A percentile compares a stretch with the other conserved stretches of the same genome.
Conservation (phyloP, 1,284 basidiomycete species). For the Ustilago crameri region DNA sequence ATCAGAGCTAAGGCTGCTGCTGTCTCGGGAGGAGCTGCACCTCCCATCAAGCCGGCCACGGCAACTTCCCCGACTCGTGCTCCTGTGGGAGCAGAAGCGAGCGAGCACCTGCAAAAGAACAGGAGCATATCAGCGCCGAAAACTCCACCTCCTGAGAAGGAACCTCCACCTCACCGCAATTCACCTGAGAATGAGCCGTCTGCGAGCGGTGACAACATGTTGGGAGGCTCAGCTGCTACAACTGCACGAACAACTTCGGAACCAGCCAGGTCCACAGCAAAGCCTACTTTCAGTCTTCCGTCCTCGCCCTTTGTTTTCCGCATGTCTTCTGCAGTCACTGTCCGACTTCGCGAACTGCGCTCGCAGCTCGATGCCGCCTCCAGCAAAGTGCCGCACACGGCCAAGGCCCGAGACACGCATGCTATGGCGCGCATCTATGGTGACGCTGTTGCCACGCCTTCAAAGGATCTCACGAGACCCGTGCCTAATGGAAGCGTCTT, state of each 20-base stretch:
- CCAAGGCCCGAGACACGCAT: neutral
- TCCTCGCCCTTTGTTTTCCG: slow-evolving; percentile 24
- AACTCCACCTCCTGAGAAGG: neutral
- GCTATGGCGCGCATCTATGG: neutral
- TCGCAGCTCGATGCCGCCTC: slow-evolving; percentile 35
- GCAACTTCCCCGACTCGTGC: slow-evolving; percentile 1
- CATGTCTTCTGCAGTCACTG: slow-evolving; percentile 53
- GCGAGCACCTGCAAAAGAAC: neutral
- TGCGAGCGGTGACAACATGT: neutral
- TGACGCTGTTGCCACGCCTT: slow-evolving; percentile 7
- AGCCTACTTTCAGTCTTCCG: slow-evolving; percentile 5
- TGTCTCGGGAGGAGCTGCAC: neutral
- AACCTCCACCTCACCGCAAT: neutral
- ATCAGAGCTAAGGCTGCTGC: slow-evolving; percentile 26
- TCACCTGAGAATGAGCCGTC: neutral
- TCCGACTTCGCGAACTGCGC: slow-evolving; percentile 63
- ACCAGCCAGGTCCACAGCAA: neutral
- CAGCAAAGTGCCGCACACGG: slow-evolving; percentile 10
- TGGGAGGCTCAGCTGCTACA: neutral
- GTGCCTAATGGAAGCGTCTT: neutral
- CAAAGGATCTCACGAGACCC: neutral
- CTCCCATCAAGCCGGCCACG: neutral
- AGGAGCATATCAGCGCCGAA: neutral
- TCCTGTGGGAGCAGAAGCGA: neutral
- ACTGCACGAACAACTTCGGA: neutral